Evolutionary conservation across 257 asterid species (phyloP).

Genomic region (Solanum paucissectum): DNA sequence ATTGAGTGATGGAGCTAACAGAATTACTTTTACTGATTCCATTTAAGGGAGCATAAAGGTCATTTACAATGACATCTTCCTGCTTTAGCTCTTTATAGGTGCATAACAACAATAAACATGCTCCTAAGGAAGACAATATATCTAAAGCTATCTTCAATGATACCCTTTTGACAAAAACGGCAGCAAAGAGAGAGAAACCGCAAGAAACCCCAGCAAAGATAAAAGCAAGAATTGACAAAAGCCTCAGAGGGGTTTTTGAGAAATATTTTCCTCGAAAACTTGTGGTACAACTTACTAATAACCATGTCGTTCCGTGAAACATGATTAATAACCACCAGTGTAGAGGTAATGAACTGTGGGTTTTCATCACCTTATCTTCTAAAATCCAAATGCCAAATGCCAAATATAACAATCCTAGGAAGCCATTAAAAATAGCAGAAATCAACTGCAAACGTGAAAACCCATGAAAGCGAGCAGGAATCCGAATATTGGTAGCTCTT

Average conservation of each 20-base stretch:
- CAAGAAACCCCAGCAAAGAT: slow-evolving; percentile 41
- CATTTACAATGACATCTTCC: slow-evolving; percentile 17
- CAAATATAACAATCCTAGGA: slow-evolving; percentile 41
- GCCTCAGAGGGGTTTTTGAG: slow-evolving; percentile 37
- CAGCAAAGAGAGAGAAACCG: slow-evolving; percentile 34
- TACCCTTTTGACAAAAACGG: slow-evolving; percentile 20
- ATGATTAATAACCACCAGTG: slow-evolving; percentile 51
- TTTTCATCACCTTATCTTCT: slow-evolving; percentile 30
- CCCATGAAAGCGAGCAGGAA: neutral
- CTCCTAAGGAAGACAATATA: slow-evolving; percentile 42
- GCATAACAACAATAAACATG: slow-evolving; percentile 48
- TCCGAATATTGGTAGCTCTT: slow-evolving; percentile 6
- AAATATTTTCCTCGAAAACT: slow-evolving; percentile 50
- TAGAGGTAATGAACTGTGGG: slow-evolving; percentile 27
- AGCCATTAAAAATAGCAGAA: slow-evolving; percentile 46
- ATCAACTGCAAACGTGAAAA: slow-evolving; percentile 41
- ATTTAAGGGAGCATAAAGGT: slow-evolving; percentile 36
- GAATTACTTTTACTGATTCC: slow-evolving; percentile 15
- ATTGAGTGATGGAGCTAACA: slow-evolving; percentile 63
- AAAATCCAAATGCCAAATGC: slow-evolving; percentile 50
- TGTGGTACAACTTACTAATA: slow-evolving; percentile 38
- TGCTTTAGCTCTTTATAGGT: slow-evolving; percentile 27
- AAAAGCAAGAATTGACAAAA: slow-evolving; percentile 43
- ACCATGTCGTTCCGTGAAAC: slow-evolving; percentile 61
- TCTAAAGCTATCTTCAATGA: slow-evolving; percentile 32